Percentiles rank a stretch among this genome's conserved stretches.
Evolutionary conservation across 2,329 filamentous ascomycete species (phyloP).

Genomic region (Graphilbum ipis-grandicollis): DNA sequence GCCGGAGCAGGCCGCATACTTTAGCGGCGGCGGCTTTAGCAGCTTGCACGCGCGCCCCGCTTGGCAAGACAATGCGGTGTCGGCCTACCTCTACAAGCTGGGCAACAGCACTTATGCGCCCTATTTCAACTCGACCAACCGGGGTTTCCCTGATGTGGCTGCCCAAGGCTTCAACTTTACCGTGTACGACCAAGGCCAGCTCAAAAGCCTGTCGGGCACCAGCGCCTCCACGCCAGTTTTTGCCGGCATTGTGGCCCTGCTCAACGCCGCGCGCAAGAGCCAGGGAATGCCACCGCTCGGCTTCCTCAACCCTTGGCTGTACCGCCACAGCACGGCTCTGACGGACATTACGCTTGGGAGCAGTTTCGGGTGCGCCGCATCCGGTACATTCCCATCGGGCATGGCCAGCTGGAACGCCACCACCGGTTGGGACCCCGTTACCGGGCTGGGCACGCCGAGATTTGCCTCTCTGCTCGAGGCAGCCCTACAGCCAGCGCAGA

Average conservation of each 20-base stretch:
- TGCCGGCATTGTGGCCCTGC: slow-evolving; percentile 22
- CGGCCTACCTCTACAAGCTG: too few species aligned
- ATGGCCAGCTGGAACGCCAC: slow-evolving; percentile 15
- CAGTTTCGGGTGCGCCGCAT: slow-evolving; percentile 11
- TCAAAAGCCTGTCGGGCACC: slow-evolving; percentile 12
- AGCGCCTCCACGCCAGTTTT: slow-evolving; percentile 23
- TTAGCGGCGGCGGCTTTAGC: slow-evolving; percentile 37
- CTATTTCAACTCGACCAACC: slow-evolving; percentile 21
- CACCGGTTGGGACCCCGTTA: slow-evolving; percentile 16
- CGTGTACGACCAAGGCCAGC: slow-evolving; percentile 10
- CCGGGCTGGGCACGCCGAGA: slow-evolving; percentile 14
- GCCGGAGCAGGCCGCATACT: slow-evolving; percentile 35
- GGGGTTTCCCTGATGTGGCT: slow-evolving; percentile 14
- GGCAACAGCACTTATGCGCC: too few species aligned
- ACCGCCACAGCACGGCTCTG: slow-evolving; percentile 13
- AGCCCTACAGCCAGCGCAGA: too few species aligned
- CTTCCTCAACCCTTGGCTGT: slow-evolving; percentile 26
- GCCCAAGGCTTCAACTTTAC: slow-evolving; percentile 13
- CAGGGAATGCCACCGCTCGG: slow-evolving; percentile 19
- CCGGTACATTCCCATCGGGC: background rate
- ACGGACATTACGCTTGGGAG: slow-evolving; percentile 13
- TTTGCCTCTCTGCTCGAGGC: slow-evolving; percentile 6
- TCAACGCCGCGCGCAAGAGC: slow-evolving; percentile 24
- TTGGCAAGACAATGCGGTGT: slow-evolving; percentile 28
- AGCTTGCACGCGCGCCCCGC: slow-evolving; percentile 24